Conservation (phyloP, 108 stramenopile genomes). For the Nitzschia sp. region DNA sequence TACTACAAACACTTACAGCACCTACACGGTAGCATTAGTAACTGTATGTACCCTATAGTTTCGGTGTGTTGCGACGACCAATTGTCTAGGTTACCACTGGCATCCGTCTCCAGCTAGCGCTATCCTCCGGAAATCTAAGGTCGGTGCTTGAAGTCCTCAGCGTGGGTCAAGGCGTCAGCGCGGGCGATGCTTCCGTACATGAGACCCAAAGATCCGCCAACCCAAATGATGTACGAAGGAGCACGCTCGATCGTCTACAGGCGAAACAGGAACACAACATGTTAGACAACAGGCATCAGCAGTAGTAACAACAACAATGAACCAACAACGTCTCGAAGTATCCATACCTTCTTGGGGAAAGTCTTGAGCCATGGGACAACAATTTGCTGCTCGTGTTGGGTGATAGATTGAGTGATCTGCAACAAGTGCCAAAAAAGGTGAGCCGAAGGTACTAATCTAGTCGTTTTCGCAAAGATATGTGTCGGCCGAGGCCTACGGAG, state of each 20-base stretch:
- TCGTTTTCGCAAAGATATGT: conserved; percentile 14
- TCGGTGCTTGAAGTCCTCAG: conserved; percentile 41
- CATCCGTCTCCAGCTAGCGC: too few species aligned
- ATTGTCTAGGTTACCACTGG: too few species aligned
- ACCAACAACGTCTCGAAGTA: not conserved
- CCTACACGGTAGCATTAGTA: too few species aligned
- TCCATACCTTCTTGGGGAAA: conserved; percentile 64
- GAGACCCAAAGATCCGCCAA: conserved; percentile 28
- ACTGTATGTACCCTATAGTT: too few species aligned
- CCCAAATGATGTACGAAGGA: conserved; percentile 41
- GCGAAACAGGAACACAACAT: conserved; percentile 1
- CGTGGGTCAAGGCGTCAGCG: conserved; percentile 24
- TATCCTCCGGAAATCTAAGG: conserved; percentile 15
- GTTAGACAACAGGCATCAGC: not conserved
- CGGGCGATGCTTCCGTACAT: conserved; percentile 33
- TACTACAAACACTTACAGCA: too few species aligned
- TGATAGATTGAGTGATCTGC: conserved; percentile 75
- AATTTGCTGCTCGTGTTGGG: conserved; percentile 74
- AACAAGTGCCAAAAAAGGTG: not conserved
- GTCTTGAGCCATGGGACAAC: conserved; percentile 75
- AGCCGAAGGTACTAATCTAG: conserved; percentile 14
- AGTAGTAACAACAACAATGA: conserved; percentile 3
- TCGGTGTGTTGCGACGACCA: too few species aligned
- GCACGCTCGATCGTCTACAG: conserved; percentile 38
- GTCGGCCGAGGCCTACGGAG: not conserved